Percentiles rank a stretch among this genome's conserved stretches.
Evolutionary conservation across 495 filamentous ascomycete species (phyloP).

Genomic region (Talaromyces stipitatus): DNA sequence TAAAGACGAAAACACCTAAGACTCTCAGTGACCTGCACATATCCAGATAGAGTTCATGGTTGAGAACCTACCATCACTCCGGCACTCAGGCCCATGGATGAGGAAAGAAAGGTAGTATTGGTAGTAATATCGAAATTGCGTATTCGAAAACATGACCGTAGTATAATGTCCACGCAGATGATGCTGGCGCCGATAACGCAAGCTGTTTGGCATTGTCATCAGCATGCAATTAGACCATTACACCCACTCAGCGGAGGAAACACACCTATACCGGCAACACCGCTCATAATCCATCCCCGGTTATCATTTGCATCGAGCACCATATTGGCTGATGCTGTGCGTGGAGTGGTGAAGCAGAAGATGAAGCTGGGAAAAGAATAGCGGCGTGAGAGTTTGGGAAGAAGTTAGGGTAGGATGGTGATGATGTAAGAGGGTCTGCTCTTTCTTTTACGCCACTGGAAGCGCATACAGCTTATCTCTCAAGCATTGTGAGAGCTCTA

Average conservation of each 20-base stretch:
- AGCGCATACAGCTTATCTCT: not conserved
- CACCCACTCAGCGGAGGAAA: not conserved
- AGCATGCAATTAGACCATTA: not conserved
- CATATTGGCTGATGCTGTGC: conserved; percentile 27
- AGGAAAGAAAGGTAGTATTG: conserved; percentile 78
- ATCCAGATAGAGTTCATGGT: not conserved
- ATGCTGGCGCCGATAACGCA: conserved; percentile 75
- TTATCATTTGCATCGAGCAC: conserved; percentile 65
- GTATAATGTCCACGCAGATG: conserved; percentile 76
- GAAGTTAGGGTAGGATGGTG: not conserved
- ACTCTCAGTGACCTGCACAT: not conserved
- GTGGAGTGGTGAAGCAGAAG: conserved; percentile 8
- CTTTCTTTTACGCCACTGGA: not conserved
- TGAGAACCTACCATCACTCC: conserved; percentile 80
- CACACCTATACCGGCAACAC: conserved; percentile 72
- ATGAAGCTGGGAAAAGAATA: not conserved
- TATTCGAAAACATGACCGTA: conserved; percentile 62
- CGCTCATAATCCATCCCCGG: conserved; percentile 88
- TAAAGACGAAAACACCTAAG: conserved; percentile 82
- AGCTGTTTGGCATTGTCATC: conserved; percentile 37
- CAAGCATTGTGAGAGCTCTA: not conserved
- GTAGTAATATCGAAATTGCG: conserved; percentile 80
- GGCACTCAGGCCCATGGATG: conserved; percentile 85
- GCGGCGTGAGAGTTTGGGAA: not conserved
- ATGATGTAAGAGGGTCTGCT: conserved; percentile 2